Conservation (phyloP, 2,329 filamentous ascomycete species). For the Ceratocystis albifundus region DNA sequence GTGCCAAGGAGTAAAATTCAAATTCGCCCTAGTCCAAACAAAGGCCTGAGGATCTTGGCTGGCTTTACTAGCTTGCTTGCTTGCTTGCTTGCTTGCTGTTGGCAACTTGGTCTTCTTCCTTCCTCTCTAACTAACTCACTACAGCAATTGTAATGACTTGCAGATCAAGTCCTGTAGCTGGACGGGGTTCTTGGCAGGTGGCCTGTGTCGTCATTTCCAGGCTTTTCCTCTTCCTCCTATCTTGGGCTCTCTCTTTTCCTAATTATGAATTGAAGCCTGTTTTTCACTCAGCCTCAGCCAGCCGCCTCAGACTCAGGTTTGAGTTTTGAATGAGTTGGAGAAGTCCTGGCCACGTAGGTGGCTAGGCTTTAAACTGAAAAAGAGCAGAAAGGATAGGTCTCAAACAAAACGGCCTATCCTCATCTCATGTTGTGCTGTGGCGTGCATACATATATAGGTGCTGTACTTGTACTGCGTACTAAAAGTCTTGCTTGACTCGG, state of each 20-base stretch:
- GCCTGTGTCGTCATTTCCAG: not conserved
- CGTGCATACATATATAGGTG: no score
- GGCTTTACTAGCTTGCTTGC: not conserved
- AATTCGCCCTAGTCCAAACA: not conserved
- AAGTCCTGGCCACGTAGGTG: no score
- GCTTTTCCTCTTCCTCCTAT: not conserved
- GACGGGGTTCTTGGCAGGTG: not conserved
- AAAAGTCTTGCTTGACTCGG: no score
- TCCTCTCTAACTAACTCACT: not conserved
- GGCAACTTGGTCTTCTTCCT: not conserved
- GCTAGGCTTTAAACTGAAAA: no score
- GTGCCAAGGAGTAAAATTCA: not conserved
- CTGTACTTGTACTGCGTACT: no score
- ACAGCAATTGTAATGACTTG: conserved; percentile 1
- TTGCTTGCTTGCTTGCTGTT: not conserved
- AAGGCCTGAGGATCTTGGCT: not conserved
- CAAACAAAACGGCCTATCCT: no score
- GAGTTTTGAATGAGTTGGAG: no score
- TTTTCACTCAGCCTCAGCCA: not conserved
- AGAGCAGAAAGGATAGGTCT: no score
- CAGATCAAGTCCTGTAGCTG: not conserved
- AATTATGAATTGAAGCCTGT: not conserved
- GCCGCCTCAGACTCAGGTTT: not conserved
- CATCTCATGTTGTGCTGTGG: no score
- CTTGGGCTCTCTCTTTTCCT: not conserved